Conservation (phyloP, 2,329 filamentous ascomycete species). For the Blumeria graminis region DNA sequence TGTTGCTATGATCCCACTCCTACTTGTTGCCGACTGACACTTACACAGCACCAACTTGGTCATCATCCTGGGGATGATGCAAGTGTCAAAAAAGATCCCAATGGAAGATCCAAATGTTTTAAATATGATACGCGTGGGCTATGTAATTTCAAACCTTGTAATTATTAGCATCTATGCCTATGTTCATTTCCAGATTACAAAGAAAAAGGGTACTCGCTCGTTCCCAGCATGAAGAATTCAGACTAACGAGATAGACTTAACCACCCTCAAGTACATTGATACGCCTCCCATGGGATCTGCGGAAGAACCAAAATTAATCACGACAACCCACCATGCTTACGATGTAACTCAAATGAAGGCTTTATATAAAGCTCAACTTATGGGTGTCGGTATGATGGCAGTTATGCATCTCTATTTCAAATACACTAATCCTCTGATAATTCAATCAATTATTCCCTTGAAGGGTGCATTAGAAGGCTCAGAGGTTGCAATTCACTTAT, state of each 20-base stretch:
- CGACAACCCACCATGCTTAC: constrained; percentile 90
- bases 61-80: constrained; percentile 94
- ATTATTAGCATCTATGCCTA: constrained; percentile 72
- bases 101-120: constrained; percentile 63
- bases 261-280: constrained; percentile 96
- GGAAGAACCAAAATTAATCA: constrained; percentile 89
- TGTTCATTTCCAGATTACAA: constrained; percentile 65
- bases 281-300: constrained; percentile 76
- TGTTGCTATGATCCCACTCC: constrained; percentile 11
- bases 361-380: constrained; percentile 73
- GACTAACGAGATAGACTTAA: constrained; percentile 45
- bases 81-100: constrained; percentile 81
- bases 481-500: constrained; percentile 84
- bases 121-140: constrained; percentile 36
- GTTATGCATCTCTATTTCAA: constrained; percentile 99
- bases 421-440: constrained; percentile 96
- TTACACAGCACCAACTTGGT: constrained; percentile 55
- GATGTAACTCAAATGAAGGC: constrained; percentile 66
- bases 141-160: constrained; percentile 46
- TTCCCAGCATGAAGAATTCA: neutral
- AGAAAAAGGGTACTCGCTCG: constrained; percentile 69
- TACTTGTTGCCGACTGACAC: constrained; percentile 2
- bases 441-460: constrained; percentile 95
- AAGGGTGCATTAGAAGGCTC: constrained; percentile 92
- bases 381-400: constrained; percentile 93